Conservation (phyloP, 495 filamentous ascomycete species). For the Tuber umbilicatum region DNA sequence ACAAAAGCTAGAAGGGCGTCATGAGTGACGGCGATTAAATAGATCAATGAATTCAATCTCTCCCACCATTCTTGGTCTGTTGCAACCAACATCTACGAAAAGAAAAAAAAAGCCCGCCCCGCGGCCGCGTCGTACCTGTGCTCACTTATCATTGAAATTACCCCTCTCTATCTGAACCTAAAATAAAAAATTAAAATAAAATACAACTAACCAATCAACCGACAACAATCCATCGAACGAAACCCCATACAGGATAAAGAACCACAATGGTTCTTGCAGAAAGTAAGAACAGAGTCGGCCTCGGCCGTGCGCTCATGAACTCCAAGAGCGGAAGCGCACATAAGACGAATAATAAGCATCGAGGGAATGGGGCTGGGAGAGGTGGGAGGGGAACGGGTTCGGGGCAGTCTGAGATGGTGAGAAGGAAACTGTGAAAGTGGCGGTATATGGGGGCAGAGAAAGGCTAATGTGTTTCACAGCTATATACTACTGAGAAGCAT, state of each 20-base stretch:
- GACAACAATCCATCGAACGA: no score
- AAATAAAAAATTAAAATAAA: not conserved
- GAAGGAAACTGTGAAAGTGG: not conserved
- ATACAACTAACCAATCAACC: not conserved
- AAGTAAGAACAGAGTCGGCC: slow-evolving; percentile 87
- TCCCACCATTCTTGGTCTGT: not conserved
- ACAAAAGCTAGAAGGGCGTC: slow-evolving; percentile 15
- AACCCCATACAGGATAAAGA: not conserved
- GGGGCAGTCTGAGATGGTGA: slow-evolving; percentile 21
- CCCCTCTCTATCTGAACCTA: not conserved
- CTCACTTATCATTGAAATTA: slow-evolving; percentile 4
- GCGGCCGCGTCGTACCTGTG: not conserved
- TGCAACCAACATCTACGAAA: not conserved
- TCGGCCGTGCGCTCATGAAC: slow-evolving; percentile 54
- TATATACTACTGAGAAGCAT: slow-evolving; percentile 49
- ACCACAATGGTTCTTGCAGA: slow-evolving; percentile 82
- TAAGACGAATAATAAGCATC: slow-evolving; percentile 23
- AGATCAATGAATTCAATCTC: slow-evolving; percentile 8
- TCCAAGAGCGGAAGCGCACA: slow-evolving; percentile 25
- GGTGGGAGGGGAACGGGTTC: slow-evolving; percentile 14
- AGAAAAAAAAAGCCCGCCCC: not conserved
- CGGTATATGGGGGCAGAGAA: slow-evolving; percentile 42
- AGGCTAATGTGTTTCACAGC: slow-evolving; percentile 12
- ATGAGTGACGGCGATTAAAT: slow-evolving; percentile 7
- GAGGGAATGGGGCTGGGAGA: slow-evolving; percentile 14